Conservation (phyloP, 2,329 filamentous ascomycete species). For the Aspergillus sp. region DNA sequence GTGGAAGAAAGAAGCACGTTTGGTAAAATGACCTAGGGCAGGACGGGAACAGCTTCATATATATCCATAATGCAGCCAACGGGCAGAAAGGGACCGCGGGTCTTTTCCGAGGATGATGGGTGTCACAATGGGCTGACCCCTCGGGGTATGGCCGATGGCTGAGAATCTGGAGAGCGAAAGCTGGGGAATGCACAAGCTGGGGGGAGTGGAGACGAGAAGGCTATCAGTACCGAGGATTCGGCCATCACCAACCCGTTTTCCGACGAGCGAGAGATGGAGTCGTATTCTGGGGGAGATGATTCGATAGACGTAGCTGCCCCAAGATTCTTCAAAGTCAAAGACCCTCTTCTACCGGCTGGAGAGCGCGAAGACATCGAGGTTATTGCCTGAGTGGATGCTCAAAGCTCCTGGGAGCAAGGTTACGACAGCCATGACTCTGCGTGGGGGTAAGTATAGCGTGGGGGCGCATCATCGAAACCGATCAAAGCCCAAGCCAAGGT, state of each 20-base stretch:
- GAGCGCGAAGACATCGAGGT: background rate
- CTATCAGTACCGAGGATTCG: background rate
- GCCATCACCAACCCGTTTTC: background rate
- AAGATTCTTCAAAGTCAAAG: background rate
- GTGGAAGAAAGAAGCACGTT: background rate
- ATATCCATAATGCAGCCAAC: background rate
- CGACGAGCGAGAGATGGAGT: background rate
- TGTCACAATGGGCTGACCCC: slow-evolving; percentile 7
- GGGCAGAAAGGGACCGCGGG: slow-evolving; percentile 1
- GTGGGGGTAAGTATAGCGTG: background rate
- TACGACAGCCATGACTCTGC: background rate
- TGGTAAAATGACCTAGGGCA: background rate
- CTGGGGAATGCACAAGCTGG: background rate
- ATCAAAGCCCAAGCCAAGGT: background rate
- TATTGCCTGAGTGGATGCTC: background rate
- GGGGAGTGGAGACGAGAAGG: slow-evolving; percentile 1
- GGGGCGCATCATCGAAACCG: background rate
- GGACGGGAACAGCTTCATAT: background rate
- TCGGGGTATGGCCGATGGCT: slow-evolving; percentile 31
- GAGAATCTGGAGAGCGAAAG: slow-evolving; percentile 1
- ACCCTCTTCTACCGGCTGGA: background rate
- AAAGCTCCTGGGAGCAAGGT: background rate
- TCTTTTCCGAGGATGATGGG: slow-evolving; percentile 8
- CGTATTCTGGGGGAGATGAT: background rate
- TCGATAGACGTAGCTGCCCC: background rate